Evolutionary conservation across 202 grass and related monocot species (phyloP), one percentile per base, ranked within the genome.

Genomic region (Musa balbisiana): DNA sequence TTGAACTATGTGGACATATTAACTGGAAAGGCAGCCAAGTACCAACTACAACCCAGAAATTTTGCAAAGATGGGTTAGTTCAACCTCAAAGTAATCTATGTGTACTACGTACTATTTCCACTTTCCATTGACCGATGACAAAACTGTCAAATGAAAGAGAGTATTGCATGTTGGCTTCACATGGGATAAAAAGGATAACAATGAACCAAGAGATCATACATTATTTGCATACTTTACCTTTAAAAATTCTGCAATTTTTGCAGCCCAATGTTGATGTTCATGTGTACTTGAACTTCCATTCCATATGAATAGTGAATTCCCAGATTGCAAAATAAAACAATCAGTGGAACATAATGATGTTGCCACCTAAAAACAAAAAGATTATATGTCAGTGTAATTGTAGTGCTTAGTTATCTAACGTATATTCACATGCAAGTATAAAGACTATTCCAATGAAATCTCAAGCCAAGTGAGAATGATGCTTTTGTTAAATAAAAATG

Each of bases 311-410:
- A 97, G 75, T 66, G 88, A 55, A 76, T 86, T 97, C 77, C 93
- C 93, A 87, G 90, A 93, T 89, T 97, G 93, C 71, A 97, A 87
- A 73, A 93, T 26, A 72, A 93, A 97, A 82, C 93, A 97, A 15
- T 91, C 90, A 11, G 78, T 72, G 3, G 93, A 93, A 81, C 86
- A 86, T 86, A 97, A 87, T 82, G 93, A 93, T 60, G 88, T 86
- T 73, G 93, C 90, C 79, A 91, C 84, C 93, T 97, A 83, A 79
- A 84, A 86, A 43, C 33, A 13, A 75, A 10, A 77, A 64, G 12
- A 77, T 12, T 10, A 67, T 81, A 21, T 43, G 25, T 51, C 52
- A 16, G 13, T 14, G 25, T 51, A 51, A 22, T 51, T 51, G 29
- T 70, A 51, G 24, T 21, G 49, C 67, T 51, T 19, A 70, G 14